These are phyloP conservation scores for Cladophialophora chaetospira DNA, from an alignment of 2,329 filamentous ascomycete species.

Conservation along the genomic window DNA sequence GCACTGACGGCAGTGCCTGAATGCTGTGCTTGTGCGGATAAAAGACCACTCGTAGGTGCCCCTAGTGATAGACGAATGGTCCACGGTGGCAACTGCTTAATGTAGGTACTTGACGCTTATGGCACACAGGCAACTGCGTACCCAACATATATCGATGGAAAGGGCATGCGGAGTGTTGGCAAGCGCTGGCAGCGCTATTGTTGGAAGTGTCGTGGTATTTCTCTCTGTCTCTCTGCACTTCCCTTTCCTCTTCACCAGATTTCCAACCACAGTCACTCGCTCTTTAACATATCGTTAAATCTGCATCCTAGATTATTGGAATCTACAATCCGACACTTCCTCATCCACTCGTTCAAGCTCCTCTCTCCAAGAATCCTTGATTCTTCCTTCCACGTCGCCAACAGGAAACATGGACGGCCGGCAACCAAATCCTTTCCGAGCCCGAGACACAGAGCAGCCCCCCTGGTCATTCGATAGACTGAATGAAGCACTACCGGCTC, in stretches of 20 bases:
- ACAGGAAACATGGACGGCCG: conserved; percentile 12
- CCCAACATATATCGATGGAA: conserved; percentile 32
- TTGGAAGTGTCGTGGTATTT: conserved; percentile 34
- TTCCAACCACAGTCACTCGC: conserved; percentile 13
- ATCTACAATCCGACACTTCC: conserved; percentile 19
- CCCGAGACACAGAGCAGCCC: neutral
- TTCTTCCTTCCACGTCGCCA: neutral
- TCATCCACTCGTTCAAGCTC: conserved; percentile 7
- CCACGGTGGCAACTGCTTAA: neutral
- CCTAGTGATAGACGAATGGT: neutral
- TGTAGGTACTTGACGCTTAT: neutral
- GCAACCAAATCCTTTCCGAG: neutral
- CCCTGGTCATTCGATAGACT: conserved; percentile 15
- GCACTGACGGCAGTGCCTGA: conserved; percentile 27
- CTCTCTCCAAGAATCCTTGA: neutral
- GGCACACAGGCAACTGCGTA: conserved; percentile 27
- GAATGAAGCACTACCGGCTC: neutral
- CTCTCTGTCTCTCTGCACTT: neutral
- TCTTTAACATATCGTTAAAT: conserved; percentile 28
- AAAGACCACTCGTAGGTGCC: conserved; percentile 17
- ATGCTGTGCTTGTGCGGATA: conserved; percentile 33
- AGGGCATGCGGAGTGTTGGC: conserved; percentile 31
- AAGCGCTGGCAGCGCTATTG: conserved; percentile 33
- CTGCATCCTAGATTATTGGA: conserved; percentile 28
- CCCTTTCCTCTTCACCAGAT: neutral